A percentile compares a stretch with the other conserved stretches of the same genome.
phyloP scores from a whole-genome alignment of 164 flowering plant genomes.

The Warburgia ugandensis region DNA sequence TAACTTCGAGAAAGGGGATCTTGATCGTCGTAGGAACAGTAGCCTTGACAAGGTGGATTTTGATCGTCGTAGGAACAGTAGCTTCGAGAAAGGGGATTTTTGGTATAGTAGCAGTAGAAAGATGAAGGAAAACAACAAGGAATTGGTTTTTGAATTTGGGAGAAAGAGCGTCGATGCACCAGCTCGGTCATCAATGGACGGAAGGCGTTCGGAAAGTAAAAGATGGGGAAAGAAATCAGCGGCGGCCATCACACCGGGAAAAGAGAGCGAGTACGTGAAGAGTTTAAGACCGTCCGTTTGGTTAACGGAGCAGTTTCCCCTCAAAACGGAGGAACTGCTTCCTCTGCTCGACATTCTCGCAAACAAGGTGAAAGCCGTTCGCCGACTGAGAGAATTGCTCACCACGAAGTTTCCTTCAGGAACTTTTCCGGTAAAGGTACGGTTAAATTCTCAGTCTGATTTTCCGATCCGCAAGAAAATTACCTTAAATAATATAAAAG shows the following conservation, averaged over 20 bases:
- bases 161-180: conserved; percentile 25
- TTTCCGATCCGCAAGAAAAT: neutral
- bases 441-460: conserved; percentile 6
- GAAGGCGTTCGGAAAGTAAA: neutral
- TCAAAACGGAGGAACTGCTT: conserved; percentile 80
- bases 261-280: conserved; percentile 76
- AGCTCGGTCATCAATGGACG: neutral
- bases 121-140: conserved; percentile 49
- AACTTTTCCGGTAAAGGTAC: conserved; percentile 94
- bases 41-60: too few relatives aligned
- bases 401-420: conserved; percentile 93
- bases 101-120: too few relatives aligned
- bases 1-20: too few relatives aligned
- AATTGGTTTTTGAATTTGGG: conserved; percentile 30
- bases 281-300: conserved; percentile 77
- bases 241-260: too few relatives aligned
- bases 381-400: conserved; percentile 75
- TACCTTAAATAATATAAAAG: neutral
- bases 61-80: too few relatives aligned
- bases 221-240: conserved; percentile 15
- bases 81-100: conserved; percentile 36
- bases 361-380: conserved; percentile 82
- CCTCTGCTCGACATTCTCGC: conserved; percentile 92
- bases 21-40: too few relatives aligned
- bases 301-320: conserved; percentile 93